A percentile compares a stretch with the other conserved stretches of the same genome.
Evolutionary conservation across 176 grass and related monocot genomes (phyloP).

Genomic region (Juncus effusus): DNA sequence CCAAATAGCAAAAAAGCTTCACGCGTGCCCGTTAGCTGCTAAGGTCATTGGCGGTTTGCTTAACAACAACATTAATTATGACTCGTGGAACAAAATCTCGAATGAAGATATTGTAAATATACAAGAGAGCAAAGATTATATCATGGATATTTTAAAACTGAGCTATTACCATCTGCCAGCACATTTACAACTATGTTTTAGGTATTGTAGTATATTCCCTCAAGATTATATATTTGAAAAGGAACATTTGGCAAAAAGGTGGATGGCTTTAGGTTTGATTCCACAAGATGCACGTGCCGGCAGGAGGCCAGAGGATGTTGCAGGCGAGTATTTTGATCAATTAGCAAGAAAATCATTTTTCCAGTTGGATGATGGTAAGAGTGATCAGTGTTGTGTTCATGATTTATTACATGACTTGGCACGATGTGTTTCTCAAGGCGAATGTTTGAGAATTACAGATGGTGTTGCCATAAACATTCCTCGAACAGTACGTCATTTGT

Average conservation of each 20-base stretch:
- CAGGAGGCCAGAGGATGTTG: slow-evolving; percentile 20
- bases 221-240: slow-evolving; percentile 39
- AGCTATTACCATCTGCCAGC: slow-evolving; percentile 28
- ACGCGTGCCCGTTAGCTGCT: slow-evolving; percentile 23
- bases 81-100: slow-evolving; percentile 5
- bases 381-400: slow-evolving; percentile 17
- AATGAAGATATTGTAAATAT: slow-evolving; percentile 5
- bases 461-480: not conserved
- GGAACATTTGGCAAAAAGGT: slow-evolving; percentile 40
- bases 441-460: slow-evolving; percentile 16
- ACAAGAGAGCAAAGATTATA: slow-evolving; percentile 19
- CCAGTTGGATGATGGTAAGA: not conserved
- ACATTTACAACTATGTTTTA: slow-evolving; percentile 28
- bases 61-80: not conserved
- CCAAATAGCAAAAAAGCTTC: slow-evolving; percentile 17
- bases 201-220: slow-evolving; percentile 52
- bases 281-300: not conserved
- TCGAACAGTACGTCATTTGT: slow-evolving; percentile 14
- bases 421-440: slow-evolving; percentile 16
- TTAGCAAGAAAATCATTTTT: slow-evolving; percentile 27
- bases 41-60: slow-evolving; percentile 25
- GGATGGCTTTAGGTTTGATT: slow-evolving; percentile 18
- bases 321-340: slow-evolving; percentile 2
- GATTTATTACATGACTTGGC: slow-evolving; percentile 29
- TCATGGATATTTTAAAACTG: slow-evolving; percentile 26